Evolutionary conservation across 2,329 filamentous ascomycete genomes (phyloP).

Genomic region (Elsinoe ampelina): DNA sequence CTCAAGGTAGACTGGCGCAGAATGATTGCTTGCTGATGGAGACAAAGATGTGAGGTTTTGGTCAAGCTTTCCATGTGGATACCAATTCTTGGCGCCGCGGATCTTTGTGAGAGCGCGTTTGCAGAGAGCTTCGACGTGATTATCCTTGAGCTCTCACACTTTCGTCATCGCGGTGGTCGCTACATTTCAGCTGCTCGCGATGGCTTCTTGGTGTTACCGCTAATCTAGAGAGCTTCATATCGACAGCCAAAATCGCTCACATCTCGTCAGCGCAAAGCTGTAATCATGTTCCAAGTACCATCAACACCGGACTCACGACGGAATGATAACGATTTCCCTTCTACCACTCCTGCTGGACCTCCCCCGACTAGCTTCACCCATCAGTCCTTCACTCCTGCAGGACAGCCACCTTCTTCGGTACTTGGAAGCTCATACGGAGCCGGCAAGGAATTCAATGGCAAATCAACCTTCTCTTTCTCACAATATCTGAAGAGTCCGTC

Average conservation of each 20-base stretch:
- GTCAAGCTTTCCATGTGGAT: not conserved
- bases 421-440: slow-evolving; percentile 27
- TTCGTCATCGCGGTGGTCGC: too few species aligned
- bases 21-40: too few species aligned
- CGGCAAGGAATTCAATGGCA: slow-evolving; percentile 10
- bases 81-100: not conserved
- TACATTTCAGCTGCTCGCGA: too few species aligned
- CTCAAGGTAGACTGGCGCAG: too few species aligned
- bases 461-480: slow-evolving; percentile 11
- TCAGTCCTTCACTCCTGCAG: slow-evolving; percentile 28
- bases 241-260: not conserved
- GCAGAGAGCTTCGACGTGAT: not conserved
- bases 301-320: slow-evolving; percentile 16
- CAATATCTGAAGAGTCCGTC: slow-evolving; percentile 8
- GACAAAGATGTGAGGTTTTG: not conserved
- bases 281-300: slow-evolving; percentile 16
- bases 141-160: not conserved
- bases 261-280: not conserved
- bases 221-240: too few species aligned
- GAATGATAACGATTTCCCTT: slow-evolving; percentile 19
- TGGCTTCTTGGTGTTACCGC: too few species aligned
- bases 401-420: slow-evolving; percentile 27
- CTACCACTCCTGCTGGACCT: slow-evolving; percentile 29
- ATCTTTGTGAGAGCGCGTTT: not conserved
- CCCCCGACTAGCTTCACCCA: slow-evolving; percentile 27